phyloP scores from a whole-genome alignment of 805 yeast species.

The Candida oleophila region DNA sequence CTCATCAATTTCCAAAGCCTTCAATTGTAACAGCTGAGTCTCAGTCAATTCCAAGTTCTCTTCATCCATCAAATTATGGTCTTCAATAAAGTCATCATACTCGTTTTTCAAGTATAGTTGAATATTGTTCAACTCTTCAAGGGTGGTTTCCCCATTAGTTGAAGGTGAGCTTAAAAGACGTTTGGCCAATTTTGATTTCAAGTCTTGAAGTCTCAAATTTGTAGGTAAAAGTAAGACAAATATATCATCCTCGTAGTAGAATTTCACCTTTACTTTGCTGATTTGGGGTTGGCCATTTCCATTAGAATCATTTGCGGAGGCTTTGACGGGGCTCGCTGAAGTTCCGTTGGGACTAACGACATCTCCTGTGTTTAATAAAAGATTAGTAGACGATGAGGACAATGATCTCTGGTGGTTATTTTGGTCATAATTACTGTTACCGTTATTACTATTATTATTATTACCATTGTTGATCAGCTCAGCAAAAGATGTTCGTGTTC shows the following conservation, averaged over 20 bases:
- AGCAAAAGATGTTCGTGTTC: slow-evolving; percentile 19
- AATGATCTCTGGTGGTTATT: slow-evolving; percentile 13
- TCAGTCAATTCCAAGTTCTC: slow-evolving; percentile 24
- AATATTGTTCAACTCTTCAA: slow-evolving; percentile 19
- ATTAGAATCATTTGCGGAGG: slow-evolving; percentile 6
- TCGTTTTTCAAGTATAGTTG: slow-evolving; percentile 41
- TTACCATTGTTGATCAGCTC: slow-evolving; percentile 1
- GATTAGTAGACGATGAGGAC: slow-evolving; percentile 21
- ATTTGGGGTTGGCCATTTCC: not conserved
- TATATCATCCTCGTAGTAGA: slow-evolving; percentile 77
- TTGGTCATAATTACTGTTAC: not conserved
- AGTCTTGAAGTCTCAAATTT: slow-evolving; percentile 46
- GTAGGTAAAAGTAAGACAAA: slow-evolving; percentile 64
- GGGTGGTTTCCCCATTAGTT: slow-evolving; percentile 21
- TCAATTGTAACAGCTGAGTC: slow-evolving; percentile 24
- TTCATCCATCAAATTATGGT: slow-evolving; percentile 20
- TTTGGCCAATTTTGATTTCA: slow-evolving; percentile 51
- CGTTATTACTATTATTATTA: not conserved
- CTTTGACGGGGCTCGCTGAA: slow-evolving; percentile 8
- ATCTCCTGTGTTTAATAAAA: slow-evolving; percentile 5
- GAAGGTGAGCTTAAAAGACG: slow-evolving; percentile 35
- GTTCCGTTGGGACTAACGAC: slow-evolving; percentile 8
- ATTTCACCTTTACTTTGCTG: slow-evolving; percentile 60
- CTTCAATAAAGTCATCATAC: slow-evolving; percentile 38
- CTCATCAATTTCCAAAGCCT: slow-evolving; percentile 35